phyloP scores from a whole-genome alignment of 441 rosid genomes.

The Gossypium gossypioides region DNA sequence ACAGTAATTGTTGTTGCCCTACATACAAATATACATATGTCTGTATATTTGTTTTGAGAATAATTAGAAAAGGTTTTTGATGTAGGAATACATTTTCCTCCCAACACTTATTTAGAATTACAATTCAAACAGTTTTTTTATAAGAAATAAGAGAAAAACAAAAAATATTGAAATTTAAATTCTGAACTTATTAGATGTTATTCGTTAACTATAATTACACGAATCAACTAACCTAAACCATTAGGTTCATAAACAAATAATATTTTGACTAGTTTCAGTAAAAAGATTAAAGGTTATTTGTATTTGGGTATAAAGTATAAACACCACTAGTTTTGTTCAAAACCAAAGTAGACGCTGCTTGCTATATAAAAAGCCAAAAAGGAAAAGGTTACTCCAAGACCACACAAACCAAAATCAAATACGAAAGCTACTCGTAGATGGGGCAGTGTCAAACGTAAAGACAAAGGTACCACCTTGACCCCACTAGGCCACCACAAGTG shows the following conservation, averaged over 20 bases:
- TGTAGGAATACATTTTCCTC: neutral
- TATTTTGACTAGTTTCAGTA: neutral
- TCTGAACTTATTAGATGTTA: neutral
- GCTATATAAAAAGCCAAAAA: neutral
- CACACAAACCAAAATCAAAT: conserved; percentile 7
- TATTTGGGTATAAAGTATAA: neutral
- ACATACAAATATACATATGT: neutral
- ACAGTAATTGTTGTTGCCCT: neutral
- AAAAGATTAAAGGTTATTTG: neutral
- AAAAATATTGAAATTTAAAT: neutral
- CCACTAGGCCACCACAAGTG: neutral
- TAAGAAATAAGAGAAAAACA: neutral
- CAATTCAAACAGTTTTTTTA: neutral
- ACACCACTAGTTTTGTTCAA: neutral
- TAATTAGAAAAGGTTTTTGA: neutral
- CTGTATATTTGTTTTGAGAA: neutral
- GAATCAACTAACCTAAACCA: neutral
- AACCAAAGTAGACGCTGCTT: neutral
- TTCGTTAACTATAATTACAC: neutral
- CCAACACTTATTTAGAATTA: neutral
- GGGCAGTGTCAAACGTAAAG: neutral
- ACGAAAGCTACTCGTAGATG: neutral
- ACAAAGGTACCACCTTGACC: neutral
- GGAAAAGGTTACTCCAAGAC: neutral
- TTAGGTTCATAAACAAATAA: neutral